A percentile compares a stretch with the other conserved stretches of the same genome.
Evolutionary conservation across 2,329 filamentous ascomycete species (phyloP).

Genomic region (Fusarium phyllophilum): DNA sequence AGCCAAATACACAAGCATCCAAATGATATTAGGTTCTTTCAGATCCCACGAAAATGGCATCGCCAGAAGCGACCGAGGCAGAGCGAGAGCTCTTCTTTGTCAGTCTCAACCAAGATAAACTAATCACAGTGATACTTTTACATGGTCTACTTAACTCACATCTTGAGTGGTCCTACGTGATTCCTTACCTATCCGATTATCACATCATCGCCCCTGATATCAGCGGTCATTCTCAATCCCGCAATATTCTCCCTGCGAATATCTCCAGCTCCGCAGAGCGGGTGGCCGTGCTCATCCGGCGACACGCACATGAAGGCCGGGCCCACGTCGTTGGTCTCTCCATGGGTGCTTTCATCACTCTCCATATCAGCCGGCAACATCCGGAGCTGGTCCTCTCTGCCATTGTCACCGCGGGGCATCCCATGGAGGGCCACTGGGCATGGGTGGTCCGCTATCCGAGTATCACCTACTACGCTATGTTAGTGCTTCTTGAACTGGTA

Average conservation of each 20-base stretch:
- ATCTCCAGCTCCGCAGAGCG: conserved; percentile 46
- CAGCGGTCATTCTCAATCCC: conserved; percentile 52
- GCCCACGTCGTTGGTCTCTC: conserved; percentile 56
- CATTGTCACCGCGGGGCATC: conserved; percentile 49
- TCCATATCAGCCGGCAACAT: conserved; percentile 46
- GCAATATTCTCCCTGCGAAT: conserved; percentile 46
- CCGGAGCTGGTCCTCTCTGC: conserved; percentile 50
- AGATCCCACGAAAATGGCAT: conserved; percentile 3
- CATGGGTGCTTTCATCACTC: conserved; percentile 52
- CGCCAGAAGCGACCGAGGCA: neutral
- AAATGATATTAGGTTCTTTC: neutral
- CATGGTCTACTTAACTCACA: conserved; percentile 48
- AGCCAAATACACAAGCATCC: neutral
- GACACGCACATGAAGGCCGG: conserved; percentile 48
- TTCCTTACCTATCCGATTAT: conserved; percentile 49
- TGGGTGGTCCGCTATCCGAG: conserved; percentile 43
- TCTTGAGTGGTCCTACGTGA: conserved; percentile 49
- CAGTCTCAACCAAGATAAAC: conserved; percentile 44
- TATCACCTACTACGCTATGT: conserved; percentile 42
- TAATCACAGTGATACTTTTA: conserved; percentile 46
- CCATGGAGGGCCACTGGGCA: conserved; percentile 42
- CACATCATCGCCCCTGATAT: conserved; percentile 54
- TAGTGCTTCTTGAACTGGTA: conserved; percentile 42
- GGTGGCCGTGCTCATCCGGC: conserved; percentile 50
- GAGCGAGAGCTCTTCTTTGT: conserved; percentile 42